Evolutionary conservation across 176 grass and related monocot species (phyloP).

Genomic region (Phragmites australis): DNA sequence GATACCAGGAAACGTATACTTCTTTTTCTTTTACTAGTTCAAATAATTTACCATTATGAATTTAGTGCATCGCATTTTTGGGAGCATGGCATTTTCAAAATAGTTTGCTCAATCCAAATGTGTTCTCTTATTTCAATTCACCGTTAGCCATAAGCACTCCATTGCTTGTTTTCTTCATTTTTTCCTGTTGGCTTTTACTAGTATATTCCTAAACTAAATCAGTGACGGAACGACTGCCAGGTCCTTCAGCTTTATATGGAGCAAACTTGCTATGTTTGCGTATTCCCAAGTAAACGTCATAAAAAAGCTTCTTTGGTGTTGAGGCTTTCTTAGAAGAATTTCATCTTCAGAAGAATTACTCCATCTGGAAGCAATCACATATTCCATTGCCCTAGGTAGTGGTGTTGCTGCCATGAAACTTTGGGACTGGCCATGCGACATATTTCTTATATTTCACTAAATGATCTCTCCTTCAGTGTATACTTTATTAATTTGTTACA

Average conservation of each 20-base stretch:
- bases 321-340: slow-evolving; percentile 17
- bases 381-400: slow-evolving; percentile 17
- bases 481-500: background rate
- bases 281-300: slow-evolving; percentile 29
- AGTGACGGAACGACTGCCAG: background rate
- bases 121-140: background rate
- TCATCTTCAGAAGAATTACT: slow-evolving; percentile 20
- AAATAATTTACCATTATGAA: background rate
- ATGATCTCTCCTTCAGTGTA: background rate
- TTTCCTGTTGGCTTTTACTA: background rate
- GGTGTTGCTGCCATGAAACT: background rate
- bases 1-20: background rate
- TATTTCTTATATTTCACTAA: background rate
- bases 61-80: background rate
- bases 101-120: background rate
- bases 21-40: background rate
- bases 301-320: slow-evolving; percentile 13
- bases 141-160: background rate
- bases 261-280: slow-evolving; percentile 28
- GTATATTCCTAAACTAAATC: background rate
- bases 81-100: too few species aligned
- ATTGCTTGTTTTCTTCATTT: background rate
- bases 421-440: slow-evolving; percentile 38
- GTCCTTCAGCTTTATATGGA: slow-evolving; percentile 30
- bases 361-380: slow-evolving; percentile 20